Base-by-base conservation (phyloP, 225 moss, liverwort and hornwort genomes). In the Climacium dendroides region DNA sequence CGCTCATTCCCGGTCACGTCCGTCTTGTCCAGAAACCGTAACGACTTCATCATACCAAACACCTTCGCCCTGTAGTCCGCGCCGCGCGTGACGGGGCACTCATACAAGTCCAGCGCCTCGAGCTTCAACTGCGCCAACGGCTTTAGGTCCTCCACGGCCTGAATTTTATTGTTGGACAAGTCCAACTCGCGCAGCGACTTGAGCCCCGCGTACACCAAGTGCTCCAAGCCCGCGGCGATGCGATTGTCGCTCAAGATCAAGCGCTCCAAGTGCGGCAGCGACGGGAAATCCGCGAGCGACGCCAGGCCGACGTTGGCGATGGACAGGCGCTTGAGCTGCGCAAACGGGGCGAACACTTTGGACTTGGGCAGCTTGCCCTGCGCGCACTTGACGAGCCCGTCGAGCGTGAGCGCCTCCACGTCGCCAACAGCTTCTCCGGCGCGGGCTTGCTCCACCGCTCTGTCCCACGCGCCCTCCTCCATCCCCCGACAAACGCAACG, bases 91-190 rank as follows among this genome's bases (percentile, higher is more conserved):
- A 96, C 95, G 52, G 94, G 93, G 55, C 96, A 96, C 94, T 94
- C 93, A 53, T 96, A 95, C 85, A 96, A 91, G 87, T 96, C 96
- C 92, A 96, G 85, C 43, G 89, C 90, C 88, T 93, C 93, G 32
- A 96, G 93, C 85, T 92, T 93, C 88, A 96, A 91, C 87, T 90
- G 87, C 30, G 96, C 91, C 72, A 96, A 81, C 34, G 96, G 96
- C 65, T 93, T 92, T 65, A 96, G 80, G 88, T 95, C 96, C 85
- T 96, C 96, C 48, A 95, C 85, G 66, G 91, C 86, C 92, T 94
- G 93, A 92, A 96, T 94, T 95, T 96, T 96, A 72, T 96, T 96
- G 88, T 96, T 96, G 25, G 93, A 94, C 77, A 96, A 89, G 84
- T 95, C 96, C 85, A 96, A 93, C 92, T 94, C 96, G 22, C 93